Evolutionary conservation across 2,329 filamentous ascomycete species (phyloP).

Genomic region (Dryadomyces sulphureus): DNA sequence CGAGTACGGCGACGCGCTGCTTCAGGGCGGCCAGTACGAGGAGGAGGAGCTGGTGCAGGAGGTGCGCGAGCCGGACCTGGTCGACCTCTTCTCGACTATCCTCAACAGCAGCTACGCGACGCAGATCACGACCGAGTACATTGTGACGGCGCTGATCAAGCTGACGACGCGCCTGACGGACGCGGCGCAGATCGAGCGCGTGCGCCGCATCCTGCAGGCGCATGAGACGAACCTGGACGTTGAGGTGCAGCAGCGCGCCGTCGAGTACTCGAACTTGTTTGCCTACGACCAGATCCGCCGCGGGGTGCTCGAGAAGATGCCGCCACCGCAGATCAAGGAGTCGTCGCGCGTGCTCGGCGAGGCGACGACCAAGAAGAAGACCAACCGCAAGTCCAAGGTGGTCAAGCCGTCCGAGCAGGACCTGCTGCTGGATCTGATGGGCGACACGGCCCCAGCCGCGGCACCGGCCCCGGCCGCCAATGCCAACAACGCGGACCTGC

Average conservation of each 20-base stretch:
- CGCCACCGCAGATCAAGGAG: conserved; percentile 89
- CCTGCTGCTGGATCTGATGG: conserved; percentile 84
- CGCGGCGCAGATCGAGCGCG: conserved; percentile 68
- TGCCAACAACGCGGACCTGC: conserved; percentile 71
- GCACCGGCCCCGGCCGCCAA: conserved; percentile 37
- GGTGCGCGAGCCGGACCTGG: conserved; percentile 76
- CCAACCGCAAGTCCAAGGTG: conserved; percentile 61
- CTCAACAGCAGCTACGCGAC: conserved; percentile 90
- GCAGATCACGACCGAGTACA: conserved; percentile 87
- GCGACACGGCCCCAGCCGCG: conserved; percentile 46
- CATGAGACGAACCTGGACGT: conserved; percentile 83
- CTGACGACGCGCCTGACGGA: conserved; percentile 79
- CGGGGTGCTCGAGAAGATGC: conserved; percentile 95
- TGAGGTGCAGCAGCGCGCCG: conserved; percentile 89
- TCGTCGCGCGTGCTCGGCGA: conserved; percentile 83
- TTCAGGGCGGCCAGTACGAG: conserved; percentile 81
- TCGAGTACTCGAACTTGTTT: conserved; percentile 94
- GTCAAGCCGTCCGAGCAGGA: conserved; percentile 83
- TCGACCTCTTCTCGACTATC: conserved; percentile 85
- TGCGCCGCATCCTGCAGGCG: conserved; percentile 61
- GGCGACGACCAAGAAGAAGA: conserved; percentile 46
- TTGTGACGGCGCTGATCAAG: conserved; percentile 89
- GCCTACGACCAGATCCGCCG: conserved; percentile 71
- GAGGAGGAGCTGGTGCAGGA: conserved; percentile 73
- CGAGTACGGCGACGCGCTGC: conserved; percentile 84